Evolutionary conservation across 768 basidiomycete genomes (phyloP), one percentile per base, ranked within the genome.

Genomic region (Tricholoma furcatifolium): DNA sequence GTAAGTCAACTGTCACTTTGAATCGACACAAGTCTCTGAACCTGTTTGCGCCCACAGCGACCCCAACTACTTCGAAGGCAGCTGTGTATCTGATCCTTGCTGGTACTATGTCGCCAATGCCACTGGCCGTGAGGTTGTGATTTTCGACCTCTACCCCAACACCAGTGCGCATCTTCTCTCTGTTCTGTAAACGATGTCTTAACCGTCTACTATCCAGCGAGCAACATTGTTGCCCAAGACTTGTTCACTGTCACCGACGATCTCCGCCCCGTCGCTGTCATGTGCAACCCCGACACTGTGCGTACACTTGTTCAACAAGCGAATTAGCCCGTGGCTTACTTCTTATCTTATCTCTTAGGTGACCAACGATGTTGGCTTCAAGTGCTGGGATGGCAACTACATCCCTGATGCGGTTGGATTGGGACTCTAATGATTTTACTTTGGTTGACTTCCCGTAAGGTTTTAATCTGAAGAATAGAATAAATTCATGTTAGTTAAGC

Each of bases 21-120:
- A n/a, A 39, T 30, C 24, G 3, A 17, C 2, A 3, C 20, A 11
- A 8, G 31, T 50, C 1, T 20, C 8, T 38, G 18, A 34, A 30
- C 9, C 11, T n/a, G 34, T 14, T 27, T 27, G 31, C 2, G 27
- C 32, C 12, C 41, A 18, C 48, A 72, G 73, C 50, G 69, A 65
- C 9, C 74, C 78, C 2, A 47, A 57, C 31, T 83, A 70, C 55
- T 75, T 81, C 34, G 83, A 85, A 64, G 82, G 82, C 11, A 77
- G 77, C 1, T 85, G 84, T 56, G 66, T 85, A 18, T 71, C 64
- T 20, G 79, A 85, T 59, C 83, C 82, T 4, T 84, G 82, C 67
- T 85, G 83, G 82, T 82, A 84, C 61, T 67, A 60, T 42, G 81
- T 84, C 0, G 54, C 70, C 2, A 74, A 74, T 18, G 80, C 81